Evolutionary conservation across 257 asterid species (phyloP).

Genomic region (Ballota nigra): DNA sequence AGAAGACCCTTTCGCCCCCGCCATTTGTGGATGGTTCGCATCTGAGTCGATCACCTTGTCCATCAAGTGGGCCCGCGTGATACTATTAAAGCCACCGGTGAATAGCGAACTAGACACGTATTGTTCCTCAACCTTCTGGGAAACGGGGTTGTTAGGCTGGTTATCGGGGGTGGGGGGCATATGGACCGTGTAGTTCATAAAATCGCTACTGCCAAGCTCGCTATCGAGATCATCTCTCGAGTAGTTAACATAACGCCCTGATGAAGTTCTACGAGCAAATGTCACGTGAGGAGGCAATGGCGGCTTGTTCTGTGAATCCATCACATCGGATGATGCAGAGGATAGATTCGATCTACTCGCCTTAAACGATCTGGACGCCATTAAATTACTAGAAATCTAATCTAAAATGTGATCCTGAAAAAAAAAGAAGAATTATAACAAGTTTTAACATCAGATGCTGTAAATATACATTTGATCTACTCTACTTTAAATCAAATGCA

Average conservation of each 20-base stretch:
- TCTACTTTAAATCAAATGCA: not conserved
- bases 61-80: constrained; percentile 60
- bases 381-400: constrained; percentile 15
- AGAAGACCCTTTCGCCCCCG: constrained; percentile 64
- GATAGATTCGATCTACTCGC: constrained; percentile 61
- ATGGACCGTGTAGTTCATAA: constrained; percentile 58
- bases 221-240: constrained; percentile 64
- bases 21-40: constrained; percentile 65
- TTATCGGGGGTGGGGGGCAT: constrained; percentile 65
- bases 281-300: constrained; percentile 51
- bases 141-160: constrained; percentile 49
- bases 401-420: constrained; percentile 34
- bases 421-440: too few relatives aligned
- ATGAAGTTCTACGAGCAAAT: constrained; percentile 55
- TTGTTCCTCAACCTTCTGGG: constrained; percentile 67
- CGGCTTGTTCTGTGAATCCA: constrained; percentile 52
- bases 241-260: constrained; percentile 58
- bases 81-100: constrained; percentile 68
- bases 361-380: constrained; percentile 64
- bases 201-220: constrained; percentile 54
- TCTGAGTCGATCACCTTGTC: constrained; percentile 61
- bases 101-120: constrained; percentile 61
- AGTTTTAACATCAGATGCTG: not conserved
- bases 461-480: not conserved
- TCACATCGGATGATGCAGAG: constrained; percentile 46